Evolutionary conservation across 1,284 basidiomycete species (phyloP).

Genomic region (Sanghuangporus sanghuang): DNA sequence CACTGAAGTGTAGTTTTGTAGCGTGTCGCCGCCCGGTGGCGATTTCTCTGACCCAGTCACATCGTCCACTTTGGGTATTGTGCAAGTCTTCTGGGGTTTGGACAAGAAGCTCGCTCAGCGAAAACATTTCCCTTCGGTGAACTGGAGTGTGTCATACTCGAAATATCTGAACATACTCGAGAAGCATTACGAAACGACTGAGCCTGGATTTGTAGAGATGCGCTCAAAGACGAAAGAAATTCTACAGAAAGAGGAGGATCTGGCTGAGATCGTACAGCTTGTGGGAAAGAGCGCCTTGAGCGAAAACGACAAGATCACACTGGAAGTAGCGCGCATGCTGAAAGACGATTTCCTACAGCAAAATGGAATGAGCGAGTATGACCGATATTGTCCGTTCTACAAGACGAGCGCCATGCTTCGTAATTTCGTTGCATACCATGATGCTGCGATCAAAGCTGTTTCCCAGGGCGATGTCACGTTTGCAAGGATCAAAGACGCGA

Average conservation of each 20-base stretch:
- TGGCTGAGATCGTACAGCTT: slow-evolving; percentile 98
- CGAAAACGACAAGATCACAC: slow-evolving; percentile 97
- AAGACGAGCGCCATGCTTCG: slow-evolving; percentile 95
- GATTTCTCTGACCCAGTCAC: slow-evolving; percentile 99
- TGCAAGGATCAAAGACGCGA: slow-evolving; percentile 84
- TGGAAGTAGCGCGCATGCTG: slow-evolving; percentile 96
- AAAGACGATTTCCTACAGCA: slow-evolving; percentile 99
- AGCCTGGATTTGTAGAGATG: slow-evolving; percentile 91
- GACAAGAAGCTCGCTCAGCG: slow-evolving; percentile 97
- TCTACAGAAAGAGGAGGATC: slow-evolving; percentile 96
- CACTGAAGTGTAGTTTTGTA: slow-evolving; percentile 26
- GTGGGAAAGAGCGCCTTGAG: slow-evolving; percentile 98
- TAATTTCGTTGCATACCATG: slow-evolving; percentile 95
- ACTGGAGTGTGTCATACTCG: slow-evolving; percentile 98
- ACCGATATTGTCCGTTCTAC: slow-evolving; percentile 98
- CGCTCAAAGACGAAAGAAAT: slow-evolving; percentile 94
- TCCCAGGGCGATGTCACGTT: slow-evolving; percentile 89
- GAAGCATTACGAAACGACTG: slow-evolving; percentile 85
- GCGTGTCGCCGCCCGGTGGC: slow-evolving; percentile 96
- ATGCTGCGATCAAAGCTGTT: slow-evolving; percentile 82
- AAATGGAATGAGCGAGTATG: slow-evolving; percentile 98
- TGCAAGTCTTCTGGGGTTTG: slow-evolving; percentile 97
- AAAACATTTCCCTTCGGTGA: slow-evolving; percentile 98
- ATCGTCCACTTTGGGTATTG: slow-evolving; percentile 94
- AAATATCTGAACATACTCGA: slow-evolving; percentile 97